Base-by-base conservation (phyloP, 2,329 filamentous ascomycete species). In the Aspergillus persii region DNA sequence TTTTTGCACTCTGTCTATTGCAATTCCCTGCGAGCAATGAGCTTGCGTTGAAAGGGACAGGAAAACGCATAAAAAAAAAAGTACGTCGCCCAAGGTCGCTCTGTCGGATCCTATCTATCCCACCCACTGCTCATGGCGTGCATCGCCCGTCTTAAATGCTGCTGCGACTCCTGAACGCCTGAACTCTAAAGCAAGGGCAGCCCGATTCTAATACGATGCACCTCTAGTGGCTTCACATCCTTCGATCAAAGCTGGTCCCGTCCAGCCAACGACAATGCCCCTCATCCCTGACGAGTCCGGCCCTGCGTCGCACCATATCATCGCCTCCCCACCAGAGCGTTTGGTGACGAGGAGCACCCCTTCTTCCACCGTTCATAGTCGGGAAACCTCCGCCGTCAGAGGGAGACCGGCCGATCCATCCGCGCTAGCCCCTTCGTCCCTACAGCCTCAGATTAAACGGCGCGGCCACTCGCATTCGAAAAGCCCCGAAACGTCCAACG, bases 351-450 rank as follows among this genome's bases (percentile, higher is more conserved):
- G 74, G 65, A 75, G 73, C 54, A 69, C 71, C 54, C 75, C 73
- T 52, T 71, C 74, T 12, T 71, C 73, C 53, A 70, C 70, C 55
- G 69, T 76, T 57, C 78, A 80, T 61, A 77, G 74, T 59, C 75
- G 78, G 64, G 78, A 80, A 66, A 67, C 76, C 46, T 80, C 78
- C 57, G 63, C 75, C 50, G 75, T 72, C 50, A 74, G 78, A 72
- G 78, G 78, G 58, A 72, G 78, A 69, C 66, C 69, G 50, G 65
- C 69, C 50, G 76, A 78, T 62, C 61, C 70, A 51, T 70, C 74
- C 61, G 66, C 70, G 27, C 67, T 74, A 58, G 65, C 71, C 60
- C 68, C 70, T 49, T 65, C 75, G 54, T 70, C 75, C 36, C 64
- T 77, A 58, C 74, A 75, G 63, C 66, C 71, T 49, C 72, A 73